Conservation (phyloP, 768 basidiomycete species). For the Termitomyces sp. region DNA sequence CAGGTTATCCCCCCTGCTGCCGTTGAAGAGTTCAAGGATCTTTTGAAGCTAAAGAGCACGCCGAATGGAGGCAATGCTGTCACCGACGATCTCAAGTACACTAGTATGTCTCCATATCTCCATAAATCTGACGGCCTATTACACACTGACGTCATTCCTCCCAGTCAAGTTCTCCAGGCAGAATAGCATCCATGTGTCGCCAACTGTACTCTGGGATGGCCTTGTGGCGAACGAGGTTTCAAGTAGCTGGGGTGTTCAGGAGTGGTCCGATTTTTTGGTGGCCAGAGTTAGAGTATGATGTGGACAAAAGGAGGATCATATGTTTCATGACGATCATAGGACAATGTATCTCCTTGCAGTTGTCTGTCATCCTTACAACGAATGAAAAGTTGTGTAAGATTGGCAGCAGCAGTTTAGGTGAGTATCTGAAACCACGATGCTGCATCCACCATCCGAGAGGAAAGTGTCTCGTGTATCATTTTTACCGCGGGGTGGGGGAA, state of each 20-base stretch:
- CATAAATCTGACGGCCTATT: neutral
- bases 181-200: slow-evolving; percentile 89
- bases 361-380: neutral
- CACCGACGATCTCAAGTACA: slow-evolving; percentile 85
- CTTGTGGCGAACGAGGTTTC: slow-evolving; percentile 65
- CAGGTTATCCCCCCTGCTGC: slow-evolving; percentile 45
- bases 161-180: slow-evolving; percentile 88
- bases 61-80: slow-evolving; percentile 81
- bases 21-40: slow-evolving; percentile 50
- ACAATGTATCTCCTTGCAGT: neutral
- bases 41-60: slow-evolving; percentile 52
- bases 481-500: neutral
- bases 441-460: neutral
- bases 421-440: neutral
- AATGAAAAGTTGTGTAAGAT: neutral
- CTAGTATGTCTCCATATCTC: slow-evolving; percentile 36
- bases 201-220: slow-evolving; percentile 76
- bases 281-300: slow-evolving; percentile 45
- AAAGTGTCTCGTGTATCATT: neutral
- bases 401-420: too few species aligned
- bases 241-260: slow-evolving; percentile 74
- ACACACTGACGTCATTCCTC: neutral
- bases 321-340: neutral
- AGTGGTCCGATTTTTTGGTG: slow-evolving; percentile 75
- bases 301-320: neutral